phyloP scores from a whole-genome alignment of 176 grass and related monocot genomes.

The Secale cereale region DNA sequence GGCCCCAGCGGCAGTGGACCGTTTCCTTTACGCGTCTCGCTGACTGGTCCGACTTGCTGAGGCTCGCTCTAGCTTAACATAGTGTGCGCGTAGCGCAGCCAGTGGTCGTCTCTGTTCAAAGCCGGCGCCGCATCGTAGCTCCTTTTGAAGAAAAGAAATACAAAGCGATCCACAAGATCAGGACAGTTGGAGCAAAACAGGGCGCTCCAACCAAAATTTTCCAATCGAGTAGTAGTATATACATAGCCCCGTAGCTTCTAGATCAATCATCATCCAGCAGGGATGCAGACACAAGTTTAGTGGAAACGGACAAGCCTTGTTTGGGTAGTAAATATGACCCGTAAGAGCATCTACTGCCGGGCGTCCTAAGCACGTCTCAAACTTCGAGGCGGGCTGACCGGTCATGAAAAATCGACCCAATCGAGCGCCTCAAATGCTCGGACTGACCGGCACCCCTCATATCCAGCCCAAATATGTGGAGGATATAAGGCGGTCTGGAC shows the following conservation, averaged over 20 bases:
- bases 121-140: conserved; percentile 30
- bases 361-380: too few relatives aligned
- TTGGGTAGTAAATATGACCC: too few relatives aligned
- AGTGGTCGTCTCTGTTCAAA: conserved; percentile 24
- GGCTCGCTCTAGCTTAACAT: background rate
- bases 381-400: too few relatives aligned
- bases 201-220: background rate
- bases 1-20: conserved; percentile 13
- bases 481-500: too few relatives aligned
- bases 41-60: conserved; percentile 2
- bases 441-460: too few relatives aligned
- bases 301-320: too few relatives aligned
- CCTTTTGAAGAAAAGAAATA: background rate
- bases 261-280: conserved; percentile 27
- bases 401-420: too few relatives aligned
- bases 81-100: background rate
- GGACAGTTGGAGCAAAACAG: conserved; percentile 49
- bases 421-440: too few relatives aligned
- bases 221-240: background rate
- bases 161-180: conserved; percentile 10
- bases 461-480: too few relatives aligned
- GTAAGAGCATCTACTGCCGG: too few relatives aligned
- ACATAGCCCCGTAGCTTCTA: conserved; percentile 16
- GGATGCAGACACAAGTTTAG: background rate
- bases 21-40: background rate